A percentile compares a stretch with the other conserved stretches of the same genome.
Conservation (phyloP, 768 basidiomycete genomes). For the Nevesoporus exiguus region DNA sequence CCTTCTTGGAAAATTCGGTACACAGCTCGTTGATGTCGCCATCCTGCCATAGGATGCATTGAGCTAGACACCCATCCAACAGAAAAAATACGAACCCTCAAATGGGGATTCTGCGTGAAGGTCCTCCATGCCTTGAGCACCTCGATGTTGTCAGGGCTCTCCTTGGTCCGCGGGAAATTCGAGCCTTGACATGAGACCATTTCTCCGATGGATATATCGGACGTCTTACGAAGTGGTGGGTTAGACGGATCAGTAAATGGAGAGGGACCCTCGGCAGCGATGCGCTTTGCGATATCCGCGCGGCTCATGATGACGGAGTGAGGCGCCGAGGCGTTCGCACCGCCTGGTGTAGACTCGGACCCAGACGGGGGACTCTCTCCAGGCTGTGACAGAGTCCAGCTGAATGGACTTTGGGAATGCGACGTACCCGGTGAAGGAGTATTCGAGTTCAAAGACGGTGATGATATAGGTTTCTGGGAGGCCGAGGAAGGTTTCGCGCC, state of each 20-base stretch:
- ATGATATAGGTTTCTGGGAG: constrained; percentile 16
- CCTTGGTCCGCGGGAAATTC: constrained; percentile 63
- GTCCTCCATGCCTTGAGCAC: constrained; percentile 76
- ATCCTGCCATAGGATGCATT: constrained; percentile 42
- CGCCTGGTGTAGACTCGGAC: constrained; percentile 27
- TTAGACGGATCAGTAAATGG: constrained; percentile 41
- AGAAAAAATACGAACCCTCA: constrained; percentile 52
- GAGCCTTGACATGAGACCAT: constrained; percentile 65
- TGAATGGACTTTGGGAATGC: constrained; percentile 24
- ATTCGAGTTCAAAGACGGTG: constrained; percentile 19
- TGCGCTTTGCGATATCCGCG: constrained; percentile 47
- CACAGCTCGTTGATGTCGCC: constrained; percentile 78
- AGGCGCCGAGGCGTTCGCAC: constrained; percentile 29
- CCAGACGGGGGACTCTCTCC: constrained; percentile 37
- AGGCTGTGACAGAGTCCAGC: constrained; percentile 26
- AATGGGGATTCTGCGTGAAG: constrained; percentile 71
- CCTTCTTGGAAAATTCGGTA: constrained; percentile 75
- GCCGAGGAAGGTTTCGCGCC: constrained; percentile 13
- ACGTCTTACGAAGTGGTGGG: constrained; percentile 39
- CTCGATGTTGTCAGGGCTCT: constrained; percentile 72
- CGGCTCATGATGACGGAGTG: constrained; percentile 34
- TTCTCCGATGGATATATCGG: constrained; percentile 43
- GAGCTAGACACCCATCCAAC: background rate
- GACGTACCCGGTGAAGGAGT: constrained; percentile 28
- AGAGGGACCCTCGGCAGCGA: constrained; percentile 56